A percentile compares a stretch with the other conserved stretches of the same genome.
These are phyloP conservation scores for Candida ascalaphidarum DNA, from an alignment of 805 yeast genomes.

Conservation along the genomic window DNA sequence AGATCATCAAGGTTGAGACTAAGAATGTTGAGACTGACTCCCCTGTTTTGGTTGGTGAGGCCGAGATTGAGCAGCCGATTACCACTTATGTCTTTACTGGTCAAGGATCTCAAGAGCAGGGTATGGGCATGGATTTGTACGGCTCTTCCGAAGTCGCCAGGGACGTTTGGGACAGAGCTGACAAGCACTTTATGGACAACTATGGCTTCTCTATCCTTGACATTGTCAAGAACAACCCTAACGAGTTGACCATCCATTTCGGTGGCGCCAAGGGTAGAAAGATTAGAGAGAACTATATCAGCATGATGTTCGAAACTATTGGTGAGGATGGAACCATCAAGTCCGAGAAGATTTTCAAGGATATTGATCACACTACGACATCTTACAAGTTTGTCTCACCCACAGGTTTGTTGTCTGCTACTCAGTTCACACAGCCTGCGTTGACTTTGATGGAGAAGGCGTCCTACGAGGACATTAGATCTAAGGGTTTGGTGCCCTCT, in stretches of 20 bases:
- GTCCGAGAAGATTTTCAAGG: conserved; percentile 94
- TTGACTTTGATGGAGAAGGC: conserved; percentile 99
- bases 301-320: conserved; percentile 96
- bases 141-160: conserved; percentile 85
- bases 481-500: conserved; percentile 90
- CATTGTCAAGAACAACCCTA: conserved; percentile 93
- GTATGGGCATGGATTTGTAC: conserved; percentile 99
- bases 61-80: conserved; percentile 97
- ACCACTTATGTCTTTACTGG: conserved; percentile 98
- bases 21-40: conserved; percentile 72
- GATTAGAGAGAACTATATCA: conserved; percentile 88
- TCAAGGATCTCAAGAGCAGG: conserved; percentile 99
- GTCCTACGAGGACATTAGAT: conserved; percentile 92
- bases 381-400: conserved; percentile 87
- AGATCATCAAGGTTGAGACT: conserved; percentile 88
- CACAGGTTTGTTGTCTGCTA: conserved; percentile 91
- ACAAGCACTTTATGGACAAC: conserved; percentile 80
- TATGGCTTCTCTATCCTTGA: conserved; percentile 96
- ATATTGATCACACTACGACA: conserved; percentile 70
- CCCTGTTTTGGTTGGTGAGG: conserved; percentile 84
- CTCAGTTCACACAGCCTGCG: conserved; percentile 99
- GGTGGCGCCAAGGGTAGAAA: conserved; percentile 97
- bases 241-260: conserved; percentile 89
- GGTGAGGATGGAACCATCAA: conserved; percentile 74
- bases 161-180: conserved; percentile 97